phyloP scores from a whole-genome alignment of 2,329 filamentous ascomycete genomes.

The Penicillium sp. region DNA sequence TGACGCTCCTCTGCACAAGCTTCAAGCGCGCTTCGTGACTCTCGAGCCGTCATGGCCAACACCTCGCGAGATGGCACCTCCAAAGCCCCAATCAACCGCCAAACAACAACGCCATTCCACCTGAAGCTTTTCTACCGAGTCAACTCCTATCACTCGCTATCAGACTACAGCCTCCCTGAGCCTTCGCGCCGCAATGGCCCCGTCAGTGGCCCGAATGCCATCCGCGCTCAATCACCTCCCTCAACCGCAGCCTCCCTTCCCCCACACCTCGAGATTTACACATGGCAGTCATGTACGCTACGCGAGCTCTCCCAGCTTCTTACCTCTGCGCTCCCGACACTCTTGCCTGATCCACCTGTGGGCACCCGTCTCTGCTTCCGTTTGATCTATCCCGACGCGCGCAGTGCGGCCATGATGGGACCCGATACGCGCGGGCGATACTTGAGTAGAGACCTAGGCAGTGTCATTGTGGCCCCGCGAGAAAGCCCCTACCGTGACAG shows the following conservation, averaged over 20 bases:
- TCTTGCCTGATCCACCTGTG: conserved; percentile 67
- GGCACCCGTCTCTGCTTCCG: conserved; percentile 85
- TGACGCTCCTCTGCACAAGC: neutral
- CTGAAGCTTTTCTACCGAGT: conserved; percentile 78
- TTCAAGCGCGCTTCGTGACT: neutral
- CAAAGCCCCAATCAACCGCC: conserved; percentile 54
- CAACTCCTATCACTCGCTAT: conserved; percentile 59
- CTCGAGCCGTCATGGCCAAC: conserved; percentile 14
- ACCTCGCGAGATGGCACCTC: conserved; percentile 21
- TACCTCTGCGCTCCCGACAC: conserved; percentile 58
- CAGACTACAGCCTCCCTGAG: conserved; percentile 34
- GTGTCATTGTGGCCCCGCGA: conserved; percentile 61
- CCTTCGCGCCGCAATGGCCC: conserved; percentile 20
- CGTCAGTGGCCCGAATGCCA: conserved; percentile 38
- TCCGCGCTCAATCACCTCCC: conserved; percentile 44
- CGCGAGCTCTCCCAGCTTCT: conserved; percentile 75
- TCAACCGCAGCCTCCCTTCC: conserved; percentile 52
- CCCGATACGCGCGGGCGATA: conserved; percentile 54
- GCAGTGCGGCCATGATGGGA: conserved; percentile 33
- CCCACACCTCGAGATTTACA: conserved; percentile 72
- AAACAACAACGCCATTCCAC: conserved; percentile 72
- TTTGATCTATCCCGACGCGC: conserved; percentile 74
- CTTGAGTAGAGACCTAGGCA: conserved; percentile 74
- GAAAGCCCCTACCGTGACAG: conserved; percentile 23
- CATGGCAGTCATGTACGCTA: conserved; percentile 76